phyloP scores from a whole-genome alignment of 768 basidiomycete genomes.

The Omphalotus guepiniiformis region DNA sequence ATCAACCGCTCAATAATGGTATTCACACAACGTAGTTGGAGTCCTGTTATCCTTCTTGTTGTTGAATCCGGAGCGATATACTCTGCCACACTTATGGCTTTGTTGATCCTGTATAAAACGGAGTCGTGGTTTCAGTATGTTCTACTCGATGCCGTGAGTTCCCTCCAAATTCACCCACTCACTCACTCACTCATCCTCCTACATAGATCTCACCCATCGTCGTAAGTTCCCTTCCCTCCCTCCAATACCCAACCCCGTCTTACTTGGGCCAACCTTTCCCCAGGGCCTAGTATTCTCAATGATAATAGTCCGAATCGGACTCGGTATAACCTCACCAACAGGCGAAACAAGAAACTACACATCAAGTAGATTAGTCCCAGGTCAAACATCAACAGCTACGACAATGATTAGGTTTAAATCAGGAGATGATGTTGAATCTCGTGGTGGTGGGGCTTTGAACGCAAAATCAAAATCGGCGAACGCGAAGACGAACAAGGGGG shows the following conservation, averaged over 20 bases:
- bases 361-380: too few species aligned
- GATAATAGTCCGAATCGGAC: slow-evolving; percentile 36
- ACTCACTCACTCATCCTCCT: not conserved
- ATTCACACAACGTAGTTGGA: slow-evolving; percentile 20
- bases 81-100: slow-evolving; percentile 26
- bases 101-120: slow-evolving; percentile 29
- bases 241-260: not conserved
- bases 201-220: slow-evolving; percentile 21
- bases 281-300: slow-evolving; percentile 35
- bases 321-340: slow-evolving; percentile 25
- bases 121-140: slow-evolving; percentile 34
- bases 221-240: slow-evolving; percentile 7
- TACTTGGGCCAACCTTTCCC: not conserved
- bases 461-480: too few species aligned
- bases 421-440: too few species aligned
- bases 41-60: slow-evolving; percentile 29
- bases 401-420: too few species aligned
- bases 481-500: too few species aligned
- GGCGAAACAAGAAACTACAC: slow-evolving; percentile 2
- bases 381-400: too few species aligned
- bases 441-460: too few species aligned
- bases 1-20: slow-evolving; percentile 23
- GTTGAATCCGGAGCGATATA: slow-evolving; percentile 36
- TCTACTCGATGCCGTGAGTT: slow-evolving; percentile 30
- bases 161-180: not conserved